Evolutionary conservation across 148 eudicot species (phyloP).

Genomic region (Camellia japonica): DNA sequence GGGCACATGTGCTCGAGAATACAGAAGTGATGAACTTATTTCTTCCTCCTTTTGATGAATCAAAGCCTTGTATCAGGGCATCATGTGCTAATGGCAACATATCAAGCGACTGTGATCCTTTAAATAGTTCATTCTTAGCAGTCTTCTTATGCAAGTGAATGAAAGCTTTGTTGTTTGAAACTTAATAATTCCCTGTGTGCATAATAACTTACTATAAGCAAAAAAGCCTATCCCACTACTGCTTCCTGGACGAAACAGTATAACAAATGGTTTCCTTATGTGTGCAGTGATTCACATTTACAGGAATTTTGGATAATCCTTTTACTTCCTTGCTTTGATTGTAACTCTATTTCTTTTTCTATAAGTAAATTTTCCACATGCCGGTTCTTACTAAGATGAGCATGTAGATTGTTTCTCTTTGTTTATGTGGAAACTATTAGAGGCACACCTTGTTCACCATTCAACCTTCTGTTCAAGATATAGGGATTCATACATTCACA

Average conservation of each 20-base stretch:
- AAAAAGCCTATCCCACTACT: slow-evolving; percentile 3
- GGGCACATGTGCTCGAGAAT: background rate
- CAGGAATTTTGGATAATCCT: background rate
- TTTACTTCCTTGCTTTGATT: too few relatives aligned
- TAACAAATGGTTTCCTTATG: background rate
- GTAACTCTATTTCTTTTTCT: background rate
- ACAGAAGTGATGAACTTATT: background rate
- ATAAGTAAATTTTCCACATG: background rate
- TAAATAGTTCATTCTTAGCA: background rate
- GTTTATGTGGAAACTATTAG: background rate
- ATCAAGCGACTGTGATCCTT: background rate
- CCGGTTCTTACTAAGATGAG: background rate
- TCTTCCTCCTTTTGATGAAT: background rate
- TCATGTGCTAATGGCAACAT: background rate
- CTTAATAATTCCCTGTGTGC: background rate
- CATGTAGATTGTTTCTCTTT: background rate
- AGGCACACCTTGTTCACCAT: background rate
- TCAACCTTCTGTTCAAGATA: background rate
- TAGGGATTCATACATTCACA: background rate
- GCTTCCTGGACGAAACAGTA: too few relatives aligned
- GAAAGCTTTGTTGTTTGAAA: too few relatives aligned
- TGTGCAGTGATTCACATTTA: background rate
- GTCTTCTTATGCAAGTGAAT: background rate
- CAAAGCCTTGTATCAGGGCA: background rate
- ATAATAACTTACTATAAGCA: background rate